Base-by-base conservation (phyloP, 192 early-diverging fungal genomes). In the Mortierella hygrophila region DNA sequence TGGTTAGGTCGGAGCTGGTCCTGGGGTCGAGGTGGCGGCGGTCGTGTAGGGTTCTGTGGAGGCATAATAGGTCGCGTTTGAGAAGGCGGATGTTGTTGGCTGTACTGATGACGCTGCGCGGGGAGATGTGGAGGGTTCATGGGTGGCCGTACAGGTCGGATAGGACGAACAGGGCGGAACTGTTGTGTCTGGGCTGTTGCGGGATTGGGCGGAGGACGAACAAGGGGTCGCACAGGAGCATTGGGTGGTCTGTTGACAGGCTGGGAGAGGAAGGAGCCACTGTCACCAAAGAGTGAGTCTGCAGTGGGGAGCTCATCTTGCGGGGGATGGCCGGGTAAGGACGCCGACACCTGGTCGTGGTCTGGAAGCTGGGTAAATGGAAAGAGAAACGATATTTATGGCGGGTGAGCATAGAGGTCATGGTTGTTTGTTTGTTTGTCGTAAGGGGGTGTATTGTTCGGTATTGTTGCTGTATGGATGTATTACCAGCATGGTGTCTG, bases 221-320 rank as follows among this genome's bases (percentile, higher is more conserved):
- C 11, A 52, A 44, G 54, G 46, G n/a, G 76, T 35, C 20, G 76
- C 16, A 20, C 29, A 21, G 38, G 72, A 47, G 15, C 3, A 71
- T 42, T 71, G 26, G 49, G 8, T 20, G 68, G 65, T 23, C 74
- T 35, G 20, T 38, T 70, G 10, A 4, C 20, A 35, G 32, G 13
- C 9, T 76, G 68, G 44, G 74, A 54, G 29, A 82, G 40, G 29
- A 65, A 75, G 16, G 79, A 41, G 8, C 68, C 10, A 40, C 54
- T 65, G 9, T 47, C 76, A 0, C 75, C 75, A 74, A 82, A 82
- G 57, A 82, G 81, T 15, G 75, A 77, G 37, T 82, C 81, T 68
- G 81, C 81, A 8, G 81, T 82, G 0, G 81, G 81, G 41, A 82
- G 46, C 21, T 82, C 75, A 26, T 82, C 75, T 71, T 73, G 69